Percentiles rank a stretch among this genome's conserved stretches.
These are phyloP conservation scores for Platanthera zijinensis DNA, from an alignment of 106 monocot genomes.

Conservation along the genomic window DNA sequence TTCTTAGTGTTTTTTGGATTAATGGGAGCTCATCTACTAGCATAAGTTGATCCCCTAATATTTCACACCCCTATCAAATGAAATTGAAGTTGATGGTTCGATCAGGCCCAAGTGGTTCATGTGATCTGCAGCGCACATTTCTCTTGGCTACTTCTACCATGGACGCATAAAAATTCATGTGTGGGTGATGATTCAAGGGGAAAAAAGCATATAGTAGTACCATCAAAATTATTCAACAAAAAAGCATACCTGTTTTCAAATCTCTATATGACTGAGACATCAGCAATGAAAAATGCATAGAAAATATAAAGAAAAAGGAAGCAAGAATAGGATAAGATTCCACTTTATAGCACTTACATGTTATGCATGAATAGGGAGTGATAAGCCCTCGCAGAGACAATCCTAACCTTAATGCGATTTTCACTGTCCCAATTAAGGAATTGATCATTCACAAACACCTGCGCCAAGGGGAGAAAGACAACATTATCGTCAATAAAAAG, in stretches of 20 bases:
- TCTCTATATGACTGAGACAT: background rate
- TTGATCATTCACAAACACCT: constrained; percentile 98
- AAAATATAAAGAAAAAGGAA: background rate
- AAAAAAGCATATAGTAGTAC: background rate
- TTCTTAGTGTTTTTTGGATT: no score
- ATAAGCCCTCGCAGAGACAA: constrained; percentile 95
- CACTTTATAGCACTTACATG: constrained; percentile 59
- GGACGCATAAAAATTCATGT: no score
- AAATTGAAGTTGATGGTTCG: no score
- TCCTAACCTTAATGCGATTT: constrained; percentile 84
- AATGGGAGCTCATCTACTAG: no score
- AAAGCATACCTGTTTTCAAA: background rate
- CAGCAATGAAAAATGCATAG: background rate
- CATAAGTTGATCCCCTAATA: no score
- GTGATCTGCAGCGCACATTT: no score
- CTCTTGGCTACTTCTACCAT: no score
- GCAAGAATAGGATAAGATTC: background rate
- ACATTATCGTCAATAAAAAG: background rate
- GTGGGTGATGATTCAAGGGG: background rate
- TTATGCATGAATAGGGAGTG: constrained; percentile 99
- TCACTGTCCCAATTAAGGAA: constrained; percentile 98
- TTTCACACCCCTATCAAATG: no score
- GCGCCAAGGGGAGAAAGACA: background rate
- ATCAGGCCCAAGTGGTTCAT: no score
- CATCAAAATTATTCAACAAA: background rate